Percentiles rank a stretch among this genome's conserved stretches.
phyloP scores from a whole-genome alignment of 495 filamentous ascomycete genomes.

The Glarea lozoyensis region DNA sequence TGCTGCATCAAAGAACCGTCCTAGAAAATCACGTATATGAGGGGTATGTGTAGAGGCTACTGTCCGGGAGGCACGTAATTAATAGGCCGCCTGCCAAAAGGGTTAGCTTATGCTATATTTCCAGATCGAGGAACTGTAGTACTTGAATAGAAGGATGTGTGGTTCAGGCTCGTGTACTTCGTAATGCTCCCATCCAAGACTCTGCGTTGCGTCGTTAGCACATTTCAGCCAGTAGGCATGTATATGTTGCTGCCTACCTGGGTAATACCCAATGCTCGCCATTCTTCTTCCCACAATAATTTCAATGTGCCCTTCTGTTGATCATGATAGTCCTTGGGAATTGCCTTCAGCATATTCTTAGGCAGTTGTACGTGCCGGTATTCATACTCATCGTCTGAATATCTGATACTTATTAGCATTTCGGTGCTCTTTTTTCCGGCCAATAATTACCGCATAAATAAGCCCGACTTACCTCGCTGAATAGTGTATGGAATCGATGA shows the following conservation, averaged over 20 bases:
- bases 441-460: background rate
- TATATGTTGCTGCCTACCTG: slow-evolving; percentile 51
- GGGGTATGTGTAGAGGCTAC: slow-evolving; percentile 18
- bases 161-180: slow-evolving; percentile 98
- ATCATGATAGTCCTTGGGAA: slow-evolving; percentile 94
- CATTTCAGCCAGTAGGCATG: background rate
- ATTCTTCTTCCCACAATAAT: slow-evolving; percentile 96
- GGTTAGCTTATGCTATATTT: slow-evolving; percentile 1
- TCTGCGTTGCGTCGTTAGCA: slow-evolving; percentile 40
- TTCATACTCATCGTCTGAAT: slow-evolving; percentile 81
- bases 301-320: slow-evolving; percentile 84
- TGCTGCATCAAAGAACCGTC: slow-evolving; percentile 9
- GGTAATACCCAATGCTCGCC: slow-evolving; percentile 92
- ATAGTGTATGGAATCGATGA: slow-evolving; percentile 87
- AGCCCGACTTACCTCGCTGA: slow-evolving; percentile 63
- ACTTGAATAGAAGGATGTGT: slow-evolving; percentile 98
- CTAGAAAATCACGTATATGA: slow-evolving; percentile 14
- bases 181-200: slow-evolving; percentile 97
- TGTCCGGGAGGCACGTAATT: slow-evolving; percentile 67
- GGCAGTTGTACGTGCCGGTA: slow-evolving; percentile 96
- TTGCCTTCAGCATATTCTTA: slow-evolving; percentile 94
- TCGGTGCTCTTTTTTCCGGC: slow-evolving; percentile 1
- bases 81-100: slow-evolving; percentile 58
- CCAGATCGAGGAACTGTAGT: slow-evolving; percentile 12
- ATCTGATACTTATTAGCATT: slow-evolving; percentile 39